These are phyloP conservation scores for Colletotrichum kahawae DNA, from an alignment of 2,329 filamentous ascomycete species.

Conservation along the genomic window DNA sequence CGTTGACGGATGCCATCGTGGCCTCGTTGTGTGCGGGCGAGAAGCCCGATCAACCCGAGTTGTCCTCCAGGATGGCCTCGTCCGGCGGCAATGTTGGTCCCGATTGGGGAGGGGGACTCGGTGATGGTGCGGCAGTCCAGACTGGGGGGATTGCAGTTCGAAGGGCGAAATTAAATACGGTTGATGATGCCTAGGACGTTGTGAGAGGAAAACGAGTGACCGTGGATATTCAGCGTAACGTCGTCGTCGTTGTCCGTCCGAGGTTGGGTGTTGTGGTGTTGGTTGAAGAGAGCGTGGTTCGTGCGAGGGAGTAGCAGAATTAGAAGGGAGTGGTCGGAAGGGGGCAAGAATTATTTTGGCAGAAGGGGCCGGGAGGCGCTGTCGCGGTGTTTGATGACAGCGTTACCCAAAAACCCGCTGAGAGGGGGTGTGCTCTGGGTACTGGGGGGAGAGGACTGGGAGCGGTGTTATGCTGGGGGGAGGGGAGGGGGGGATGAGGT, in stretches of 20 bases:
- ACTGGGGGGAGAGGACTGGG: background rate
- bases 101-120: background rate
- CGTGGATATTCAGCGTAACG: conserved; percentile 14
- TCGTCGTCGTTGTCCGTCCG: conserved; percentile 15
- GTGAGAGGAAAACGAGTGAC: conserved; percentile 15
- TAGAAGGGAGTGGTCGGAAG: conserved; percentile 22
- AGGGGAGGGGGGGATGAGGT: background rate
- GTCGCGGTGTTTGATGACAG: conserved; percentile 24
- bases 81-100: conserved; percentile 27
- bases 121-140: background rate
- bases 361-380: conserved; percentile 21
- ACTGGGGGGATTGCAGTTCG: background rate
- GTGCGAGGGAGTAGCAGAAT: conserved; percentile 20
- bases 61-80: conserved; percentile 45
- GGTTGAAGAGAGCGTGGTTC: conserved; percentile 15
- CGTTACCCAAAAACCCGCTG: conserved; percentile 21
- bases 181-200: background rate
- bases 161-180: background rate
- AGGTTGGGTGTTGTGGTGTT: conserved; percentile 20
- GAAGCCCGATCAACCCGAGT: conserved; percentile 42
- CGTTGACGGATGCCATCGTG: conserved; percentile 29
- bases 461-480: background rate
- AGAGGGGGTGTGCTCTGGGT: background rate
- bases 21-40: conserved; percentile 25
- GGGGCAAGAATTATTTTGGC: conserved; percentile 24